phyloP scores from a whole-genome alignment of 1,139 yeast genomes.

The Barnettozyma hawaiiensis region DNA sequence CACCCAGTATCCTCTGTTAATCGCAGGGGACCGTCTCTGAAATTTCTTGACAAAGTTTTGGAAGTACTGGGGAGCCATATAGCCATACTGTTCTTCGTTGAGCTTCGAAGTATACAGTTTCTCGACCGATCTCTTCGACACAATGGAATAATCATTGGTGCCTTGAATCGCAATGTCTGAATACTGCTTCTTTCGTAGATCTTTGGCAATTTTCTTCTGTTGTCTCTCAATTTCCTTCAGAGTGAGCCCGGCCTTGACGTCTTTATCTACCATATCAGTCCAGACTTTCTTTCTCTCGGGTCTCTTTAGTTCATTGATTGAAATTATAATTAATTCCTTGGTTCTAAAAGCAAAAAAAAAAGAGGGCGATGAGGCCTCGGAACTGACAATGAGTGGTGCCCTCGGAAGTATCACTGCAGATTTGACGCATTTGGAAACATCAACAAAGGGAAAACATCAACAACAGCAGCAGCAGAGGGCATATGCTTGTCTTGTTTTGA shows the following conservation, averaged over 20 bases:
- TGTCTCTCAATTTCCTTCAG: slow-evolving; percentile 15
- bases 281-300: no score
- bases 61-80: slow-evolving; percentile 38
- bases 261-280: slow-evolving; percentile 3
- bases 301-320: no score
- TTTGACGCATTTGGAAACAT: no score
- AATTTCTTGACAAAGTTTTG: slow-evolving; percentile 63
- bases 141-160: slow-evolving; percentile 79
- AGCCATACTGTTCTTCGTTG: slow-evolving; percentile 19
- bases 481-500: no score
- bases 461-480: neutral
- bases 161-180: slow-evolving; percentile 70
- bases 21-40: slow-evolving; percentile 71
- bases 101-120: slow-evolving; percentile 46
- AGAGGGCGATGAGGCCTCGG: neutral
- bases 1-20: slow-evolving; percentile 81
- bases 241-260: slow-evolving; percentile 8
- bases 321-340: no score
- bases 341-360: no score
- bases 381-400: neutral
- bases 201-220: slow-evolving; percentile 42
- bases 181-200: slow-evolving; percentile 41
- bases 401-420: neutral
- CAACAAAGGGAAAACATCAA: no score
- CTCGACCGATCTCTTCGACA: slow-evolving; percentile 78